Percentiles rank a stretch among this genome's conserved stretches.
phyloP scores from a whole-genome alignment of 148 eudicot species.

The Vaccinium darrowii region DNA sequence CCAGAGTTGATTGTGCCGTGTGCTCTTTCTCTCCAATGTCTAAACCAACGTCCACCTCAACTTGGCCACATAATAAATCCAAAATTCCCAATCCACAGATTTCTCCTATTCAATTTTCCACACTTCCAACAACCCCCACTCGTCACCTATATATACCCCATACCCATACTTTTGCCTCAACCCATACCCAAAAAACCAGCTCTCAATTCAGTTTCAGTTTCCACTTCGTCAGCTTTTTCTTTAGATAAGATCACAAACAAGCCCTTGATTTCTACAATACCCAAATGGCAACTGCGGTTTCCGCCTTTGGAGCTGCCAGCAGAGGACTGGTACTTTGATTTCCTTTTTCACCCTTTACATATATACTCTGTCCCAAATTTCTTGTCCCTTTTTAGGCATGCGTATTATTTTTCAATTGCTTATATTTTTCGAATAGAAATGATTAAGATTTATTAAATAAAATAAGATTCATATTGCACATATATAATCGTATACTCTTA shows the following conservation, averaged over 20 bases:
- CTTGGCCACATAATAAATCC: neutral
- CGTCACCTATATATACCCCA: neutral
- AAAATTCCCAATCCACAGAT: neutral
- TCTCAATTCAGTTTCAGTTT: neutral
- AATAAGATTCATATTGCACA: too few relatives aligned
- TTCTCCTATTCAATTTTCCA: slow-evolving; percentile 8
- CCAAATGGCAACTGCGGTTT: slow-evolving; percentile 16
- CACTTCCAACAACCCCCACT: slow-evolving; percentile 5
- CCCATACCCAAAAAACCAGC: neutral
- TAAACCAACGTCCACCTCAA: slow-evolving; percentile 9
- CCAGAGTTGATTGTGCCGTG: neutral
- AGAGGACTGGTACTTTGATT: slow-evolving; percentile 10
- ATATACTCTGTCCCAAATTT: too few relatives aligned
- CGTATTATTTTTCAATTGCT: too few relatives aligned
- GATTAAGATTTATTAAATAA: too few relatives aligned
- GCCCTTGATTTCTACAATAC: neutral
- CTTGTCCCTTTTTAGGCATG: too few relatives aligned
- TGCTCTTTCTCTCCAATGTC: neutral
- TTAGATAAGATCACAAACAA: neutral
- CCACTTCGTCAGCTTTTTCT: slow-evolving; percentile 13
- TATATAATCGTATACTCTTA: too few relatives aligned
- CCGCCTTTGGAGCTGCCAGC: slow-evolving; percentile 9
- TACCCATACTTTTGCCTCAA: neutral
- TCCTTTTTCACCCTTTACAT: neutral
- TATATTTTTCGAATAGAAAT: too few relatives aligned